Percentiles rank a stretch among this genome's conserved stretches.
Evolutionary conservation across 169 alveolate genomes (phyloP).

Genomic region (Plasmodium inui): DNA sequence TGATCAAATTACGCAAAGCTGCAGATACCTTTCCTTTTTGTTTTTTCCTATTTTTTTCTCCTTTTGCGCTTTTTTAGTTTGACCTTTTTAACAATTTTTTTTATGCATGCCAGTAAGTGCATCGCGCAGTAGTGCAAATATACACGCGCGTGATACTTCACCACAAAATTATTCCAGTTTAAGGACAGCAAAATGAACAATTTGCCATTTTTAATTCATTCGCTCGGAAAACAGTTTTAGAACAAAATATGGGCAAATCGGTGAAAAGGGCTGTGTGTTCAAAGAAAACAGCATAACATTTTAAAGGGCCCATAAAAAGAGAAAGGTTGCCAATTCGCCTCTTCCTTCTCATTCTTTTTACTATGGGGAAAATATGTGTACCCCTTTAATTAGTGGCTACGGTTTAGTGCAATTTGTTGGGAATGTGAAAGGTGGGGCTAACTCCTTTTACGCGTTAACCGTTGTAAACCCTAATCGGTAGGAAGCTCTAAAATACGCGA

Average conservation of each 20-base stretch:
- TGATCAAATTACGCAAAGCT: neutral
- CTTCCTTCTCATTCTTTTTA: neutral
- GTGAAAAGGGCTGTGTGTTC: neutral
- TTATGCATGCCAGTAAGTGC: neutral
- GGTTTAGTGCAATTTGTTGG: neutral
- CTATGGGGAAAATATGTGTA: neutral
- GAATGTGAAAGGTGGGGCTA: neutral
- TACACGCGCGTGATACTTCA: neutral
- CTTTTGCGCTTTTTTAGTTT: neutral
- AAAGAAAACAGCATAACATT: neutral
- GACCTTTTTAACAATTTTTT: neutral
- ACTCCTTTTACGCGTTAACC: neutral
- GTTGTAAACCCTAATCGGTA: neutral
- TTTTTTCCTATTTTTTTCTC: constrained; percentile 8
- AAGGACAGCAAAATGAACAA: neutral
- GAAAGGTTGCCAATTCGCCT: neutral
- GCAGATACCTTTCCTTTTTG: neutral
- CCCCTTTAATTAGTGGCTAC: neutral
- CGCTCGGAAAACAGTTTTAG: neutral
- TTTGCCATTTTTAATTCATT: neutral
- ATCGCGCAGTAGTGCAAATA: neutral
- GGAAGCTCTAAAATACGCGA: neutral
- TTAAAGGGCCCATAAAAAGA: neutral
- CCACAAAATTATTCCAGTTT: neutral
- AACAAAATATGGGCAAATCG: neutral